Base-by-base conservation (phyloP, 2,329 filamentous ascomycete species). In the Ceratocystis albifundus region DNA sequence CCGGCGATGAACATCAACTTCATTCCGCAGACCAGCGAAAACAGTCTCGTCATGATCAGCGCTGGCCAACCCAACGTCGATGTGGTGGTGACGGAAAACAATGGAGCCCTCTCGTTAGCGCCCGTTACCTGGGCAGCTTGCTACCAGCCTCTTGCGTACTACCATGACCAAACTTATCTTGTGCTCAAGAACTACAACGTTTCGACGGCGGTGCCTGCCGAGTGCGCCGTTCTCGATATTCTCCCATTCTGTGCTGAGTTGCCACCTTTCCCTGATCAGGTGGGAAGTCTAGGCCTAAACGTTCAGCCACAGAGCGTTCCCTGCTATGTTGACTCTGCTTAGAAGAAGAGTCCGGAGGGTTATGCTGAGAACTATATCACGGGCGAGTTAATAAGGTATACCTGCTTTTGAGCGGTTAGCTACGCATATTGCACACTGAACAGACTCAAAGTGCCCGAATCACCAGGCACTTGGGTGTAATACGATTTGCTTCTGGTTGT, bases 171-270 rank as follows among this genome's bases (percentile, higher is more conserved):
- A 75, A 55, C 76, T 76, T 50, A 68, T 68, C 8, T 12, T 10
- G 66, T 71, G 25, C 62, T 69, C 69, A 59, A 66, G 28, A 55
- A 69, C 63, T 70, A 70, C 20, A 46, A 70, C 4, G 63, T 68
- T 63, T 68, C 69, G 48, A 36, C 71, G 67, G 67, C 70, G 3
- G 69, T 77, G 1, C 77, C 78, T 1, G 71, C 74, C 53, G 74
- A 72, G 2, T 82, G 80, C 68, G 76, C 74, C 1, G 72, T 75
- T 6, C 72, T 82, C 48, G 73, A 71, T 7, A 71, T 82, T 61
- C 69, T 81, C 17, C 76, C 79, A 7, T 72, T 79, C 71, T 82
- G 80, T 62, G 74, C 75, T 0, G 61, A 69, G 65, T 70, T 80
- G 48, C 70, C 75, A 12, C 71, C 72, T 15, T 68, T 78, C 25